Base-by-base conservation (phyloP, 2,329 filamentous ascomycete species). In the Chalaropsis thielavioides region DNA sequence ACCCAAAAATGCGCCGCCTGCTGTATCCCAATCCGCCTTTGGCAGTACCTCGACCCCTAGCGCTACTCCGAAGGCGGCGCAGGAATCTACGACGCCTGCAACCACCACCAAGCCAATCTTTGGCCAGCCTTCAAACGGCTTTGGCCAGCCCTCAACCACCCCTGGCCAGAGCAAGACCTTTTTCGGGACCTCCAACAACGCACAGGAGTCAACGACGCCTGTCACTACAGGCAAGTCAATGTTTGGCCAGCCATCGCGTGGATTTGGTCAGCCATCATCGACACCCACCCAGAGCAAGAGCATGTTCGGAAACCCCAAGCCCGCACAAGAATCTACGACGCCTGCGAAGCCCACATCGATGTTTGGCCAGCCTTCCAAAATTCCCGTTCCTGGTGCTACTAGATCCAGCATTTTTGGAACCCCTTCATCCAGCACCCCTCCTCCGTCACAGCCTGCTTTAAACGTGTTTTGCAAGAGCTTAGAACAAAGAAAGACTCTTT, bases 371-470 rank as follows among this genome's bases (percentile, higher is more conserved):
- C 54, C 54, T 31, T 58, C 54, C 54, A 58, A 58, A 58, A 58
- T 58, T 58, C 58, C 64, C 15, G 44, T 22, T 31, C 11, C 61
- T 41, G 60, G 46, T 60, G 60, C 63, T 43, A 64, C 27, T 51
- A 62, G 63, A 60, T 43, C 61, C 13, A 67, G 63, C 31, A 67
- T 67, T 19, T 67, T 67, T 27, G 66, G 31, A 71, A 69, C 40
- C 69, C 71, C 64, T 22, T 59, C 64, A n/a, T 61, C 61, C 4
- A 64, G 31, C 60, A 61, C 49, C 3, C 41, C 59, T n/a, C 40
- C 43, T 43, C 49, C 64, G n/a, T n/a, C n/a, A 13, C 51, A 24
- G 24, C 15, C 63, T 51, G 22, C 40, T 6, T 46, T 35, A 17
- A 67, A 67, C 27, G 63, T 63, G 17, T 67, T 67, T 46, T 60